Evolutionary conservation across 148 eudicot species (phyloP).

Genomic region (Euryodendron excelsum): DNA sequence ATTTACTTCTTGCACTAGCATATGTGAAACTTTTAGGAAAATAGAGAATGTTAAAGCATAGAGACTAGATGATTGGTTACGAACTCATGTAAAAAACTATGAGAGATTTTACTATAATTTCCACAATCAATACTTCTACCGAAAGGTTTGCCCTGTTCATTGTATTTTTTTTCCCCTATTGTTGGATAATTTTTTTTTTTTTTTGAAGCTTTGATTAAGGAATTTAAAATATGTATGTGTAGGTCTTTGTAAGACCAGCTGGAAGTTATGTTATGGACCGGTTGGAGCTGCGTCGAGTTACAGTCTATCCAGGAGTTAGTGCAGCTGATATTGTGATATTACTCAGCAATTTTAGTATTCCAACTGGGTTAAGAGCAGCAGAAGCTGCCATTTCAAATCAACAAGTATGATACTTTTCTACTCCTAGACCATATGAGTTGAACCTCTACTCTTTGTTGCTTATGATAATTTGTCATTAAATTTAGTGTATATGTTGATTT

Average conservation of each 20-base stretch:
- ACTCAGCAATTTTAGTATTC: constrained; percentile 66
- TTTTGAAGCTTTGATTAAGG: background rate
- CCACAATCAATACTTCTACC: background rate
- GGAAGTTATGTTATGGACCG: constrained; percentile 97
- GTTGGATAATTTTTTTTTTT: background rate
- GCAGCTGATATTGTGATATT: constrained; percentile 67
- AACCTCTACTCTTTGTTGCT: constrained; percentile 3
- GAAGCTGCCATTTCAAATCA: constrained; percentile 79
- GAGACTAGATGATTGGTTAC: background rate
- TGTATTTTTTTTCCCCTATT: background rate
- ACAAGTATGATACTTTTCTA: constrained; percentile 41
- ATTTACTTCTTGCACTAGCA: background rate
- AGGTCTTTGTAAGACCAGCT: constrained; percentile 99
- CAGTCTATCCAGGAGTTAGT: constrained; percentile 55
- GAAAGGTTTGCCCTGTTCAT: background rate
- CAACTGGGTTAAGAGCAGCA: constrained; percentile 85
- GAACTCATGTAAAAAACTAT: background rate
- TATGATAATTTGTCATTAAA: constrained; percentile 14
- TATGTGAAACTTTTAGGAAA: background rate
- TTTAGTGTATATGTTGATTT: constrained; percentile 30
- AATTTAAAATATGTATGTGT: constrained; percentile 15
- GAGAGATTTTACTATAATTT: too few relatives aligned
- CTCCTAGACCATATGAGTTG: background rate
- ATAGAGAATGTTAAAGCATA: background rate
- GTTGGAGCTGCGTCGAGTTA: constrained; percentile 80